A percentile compares a stretch with the other conserved stretches of the same genome.
Conservation (phyloP, 1,139 yeast genomes). For the Casaregolazyma suthepensis region DNA sequence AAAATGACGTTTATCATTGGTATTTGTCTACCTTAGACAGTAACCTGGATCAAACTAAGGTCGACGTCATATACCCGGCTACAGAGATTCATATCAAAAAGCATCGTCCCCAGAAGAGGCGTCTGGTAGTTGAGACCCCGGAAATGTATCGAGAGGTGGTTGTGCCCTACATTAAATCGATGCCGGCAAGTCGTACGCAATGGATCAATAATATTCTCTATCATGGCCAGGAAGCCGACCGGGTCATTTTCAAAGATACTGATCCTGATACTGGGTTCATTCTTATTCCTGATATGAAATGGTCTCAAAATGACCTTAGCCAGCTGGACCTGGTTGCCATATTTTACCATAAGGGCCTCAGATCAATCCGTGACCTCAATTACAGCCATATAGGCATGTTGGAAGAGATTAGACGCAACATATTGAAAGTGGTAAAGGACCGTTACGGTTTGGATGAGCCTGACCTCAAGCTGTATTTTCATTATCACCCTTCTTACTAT, state of each 20-base stretch:
- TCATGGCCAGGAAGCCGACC: conserved; percentile 79
- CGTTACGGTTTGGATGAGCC: conserved; percentile 42
- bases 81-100: conserved; percentile 78
- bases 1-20: conserved; percentile 85
- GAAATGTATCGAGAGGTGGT: conserved; percentile 58
- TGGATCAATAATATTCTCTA: conserved; percentile 88
- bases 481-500: conserved; percentile 93
- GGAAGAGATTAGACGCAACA: conserved; percentile 38
- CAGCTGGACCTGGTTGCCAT: conserved; percentile 74
- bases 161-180: conserved; percentile 67
- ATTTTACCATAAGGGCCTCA: conserved; percentile 64
- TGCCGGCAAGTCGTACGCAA: conserved; percentile 70
- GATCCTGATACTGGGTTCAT: conserved; percentile 45
- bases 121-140: conserved; percentile 74
- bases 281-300: conserved; percentile 50
- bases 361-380: conserved; percentile 69
- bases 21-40: conserved; percentile 51
- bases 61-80: conserved; percentile 84
- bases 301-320: conserved; percentile 75
- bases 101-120: conserved; percentile 51
- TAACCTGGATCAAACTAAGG: conserved; percentile 48
- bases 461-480: conserved; percentile 68
- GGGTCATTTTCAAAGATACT: conserved; percentile 58
- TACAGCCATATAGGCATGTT: conserved; percentile 55
- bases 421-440: conserved; percentile 44